phyloP scores from a whole-genome alignment of 306 rosid genomes.

The Cucumis sativus region Cucumber_9930_V3 NC_026656.2:12582001-12582500 shows the following conservation, averaged over 20 bases:
- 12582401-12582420: too few species aligned
- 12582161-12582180: background rate
- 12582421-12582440: too few species aligned
- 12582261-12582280: background rate
- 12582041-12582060: background rate
- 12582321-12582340: too few species aligned
- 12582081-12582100: background rate
- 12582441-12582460: too few species aligned
- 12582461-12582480: too few species aligned
- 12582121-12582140: background rate
- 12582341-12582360: too few species aligned
- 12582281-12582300: background rate
- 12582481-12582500: too few species aligned
- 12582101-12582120: constrained; percentile 4
- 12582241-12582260: background rate
- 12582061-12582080: background rate
- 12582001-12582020: background rate
- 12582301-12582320: background rate
- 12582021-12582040: background rate
- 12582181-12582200: background rate
- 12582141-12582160: background rate
- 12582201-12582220: background rate
- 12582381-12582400: background rate
- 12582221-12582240: background rate
- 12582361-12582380: too few species aligned